A percentile compares a stretch with the other conserved stretches of the same genome.
phyloP scores from a whole-genome alignment of 2,329 filamentous ascomycete genomes.

The Ceratocystis harringtonii region DNA sequence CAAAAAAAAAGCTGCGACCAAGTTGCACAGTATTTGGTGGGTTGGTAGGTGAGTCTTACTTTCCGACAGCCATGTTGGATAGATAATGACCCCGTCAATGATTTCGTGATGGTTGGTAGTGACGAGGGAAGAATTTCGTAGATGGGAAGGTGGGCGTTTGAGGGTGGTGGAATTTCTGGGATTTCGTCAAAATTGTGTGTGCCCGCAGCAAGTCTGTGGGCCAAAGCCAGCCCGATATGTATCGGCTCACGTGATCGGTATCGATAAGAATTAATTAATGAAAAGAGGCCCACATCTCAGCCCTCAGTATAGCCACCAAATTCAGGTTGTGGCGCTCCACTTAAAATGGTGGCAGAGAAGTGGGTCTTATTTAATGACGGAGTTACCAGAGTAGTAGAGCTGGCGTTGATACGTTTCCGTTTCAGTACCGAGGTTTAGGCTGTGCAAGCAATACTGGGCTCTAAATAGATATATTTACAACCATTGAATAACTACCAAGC shows the following conservation, averaged over 20 bases:
- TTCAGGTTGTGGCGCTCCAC: neutral
- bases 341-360: neutral
- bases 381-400: too few relatives aligned
- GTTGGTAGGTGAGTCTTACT: slow-evolving; percentile 29
- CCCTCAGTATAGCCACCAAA: neutral
- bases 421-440: too few relatives aligned
- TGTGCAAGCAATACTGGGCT: neutral
- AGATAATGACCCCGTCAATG: slow-evolving; percentile 31
- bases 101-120: slow-evolving; percentile 28
- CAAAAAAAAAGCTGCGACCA: too few relatives aligned
- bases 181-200: slow-evolving; percentile 17
- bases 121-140: slow-evolving; percentile 17
- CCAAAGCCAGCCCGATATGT: slow-evolving; percentile 13
- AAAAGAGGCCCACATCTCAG: neutral
- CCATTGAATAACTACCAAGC: too few relatives aligned
- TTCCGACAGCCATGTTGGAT: slow-evolving; percentile 47
- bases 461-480: neutral
- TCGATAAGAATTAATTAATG: slow-evolving; percentile 7
- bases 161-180: slow-evolving; percentile 17
- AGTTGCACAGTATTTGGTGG: neutral
- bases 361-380: too few relatives aligned
- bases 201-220: slow-evolving; percentile 15
- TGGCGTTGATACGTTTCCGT: too few relatives aligned
- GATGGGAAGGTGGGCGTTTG: slow-evolving; percentile 16
- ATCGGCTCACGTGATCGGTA: slow-evolving; percentile 12